phyloP scores from a whole-genome alignment of 805 yeast genomes.

The Candida boleticola region DNA sequence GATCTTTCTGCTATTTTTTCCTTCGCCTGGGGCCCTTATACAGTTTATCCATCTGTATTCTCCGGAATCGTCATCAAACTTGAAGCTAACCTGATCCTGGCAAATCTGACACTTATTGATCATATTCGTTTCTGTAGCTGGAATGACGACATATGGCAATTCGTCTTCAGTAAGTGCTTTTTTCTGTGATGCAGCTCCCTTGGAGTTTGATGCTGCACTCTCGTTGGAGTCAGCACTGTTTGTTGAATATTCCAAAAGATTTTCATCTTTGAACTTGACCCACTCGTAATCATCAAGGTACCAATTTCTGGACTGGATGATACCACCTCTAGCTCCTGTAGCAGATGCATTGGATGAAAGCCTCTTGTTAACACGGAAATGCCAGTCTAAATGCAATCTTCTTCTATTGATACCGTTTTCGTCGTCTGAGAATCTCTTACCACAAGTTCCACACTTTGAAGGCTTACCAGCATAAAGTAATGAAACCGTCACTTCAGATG shows the following conservation, averaged over 20 bases:
- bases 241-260: conserved; percentile 35
- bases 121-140: conserved; percentile 59
- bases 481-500: conserved; percentile 35
- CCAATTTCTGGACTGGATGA: conserved; percentile 78
- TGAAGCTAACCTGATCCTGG: conserved; percentile 41
- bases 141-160: conserved; percentile 57
- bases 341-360: conserved; percentile 32
- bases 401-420: conserved; percentile 52
- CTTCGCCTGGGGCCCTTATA: conserved; percentile 36
- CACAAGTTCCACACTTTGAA: conserved; percentile 85
- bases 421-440: conserved; percentile 73
- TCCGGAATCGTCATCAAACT: conserved; percentile 42
- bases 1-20: conserved; percentile 32
- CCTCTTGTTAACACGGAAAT: conserved; percentile 84
- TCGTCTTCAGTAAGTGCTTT: conserved; percentile 1
- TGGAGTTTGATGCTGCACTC: conserved; percentile 1
- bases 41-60: conserved; percentile 47
- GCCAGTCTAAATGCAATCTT: conserved; percentile 88
- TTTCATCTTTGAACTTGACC: conserved; percentile 71
- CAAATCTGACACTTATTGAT: conserved; percentile 42
- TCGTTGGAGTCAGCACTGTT: conserved; percentile 1
- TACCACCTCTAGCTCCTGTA: conserved; percentile 10
- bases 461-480: conserved; percentile 60
- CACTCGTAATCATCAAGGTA: conserved; percentile 71
- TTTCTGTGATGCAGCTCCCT: not conserved